phyloP scores from a whole-genome alignment of 306 rosid species.

The Cucurbita pepo region DNA sequence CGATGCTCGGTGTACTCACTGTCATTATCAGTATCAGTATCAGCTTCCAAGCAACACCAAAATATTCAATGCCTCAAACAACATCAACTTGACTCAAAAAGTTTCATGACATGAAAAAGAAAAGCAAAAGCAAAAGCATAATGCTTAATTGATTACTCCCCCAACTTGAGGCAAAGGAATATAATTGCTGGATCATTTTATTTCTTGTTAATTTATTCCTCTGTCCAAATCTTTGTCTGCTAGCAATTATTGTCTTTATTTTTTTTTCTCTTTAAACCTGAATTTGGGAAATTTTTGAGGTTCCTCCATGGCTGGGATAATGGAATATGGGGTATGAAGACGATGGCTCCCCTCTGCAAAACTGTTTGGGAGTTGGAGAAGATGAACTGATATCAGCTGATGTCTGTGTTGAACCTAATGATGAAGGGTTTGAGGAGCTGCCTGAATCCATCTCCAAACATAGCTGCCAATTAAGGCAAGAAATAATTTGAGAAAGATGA shows the following conservation, averaged over 20 bases:
- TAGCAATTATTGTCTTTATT: neutral
- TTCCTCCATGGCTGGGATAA: slow-evolving; percentile 9
- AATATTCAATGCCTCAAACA: neutral
- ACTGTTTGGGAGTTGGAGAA: slow-evolving; percentile 22
- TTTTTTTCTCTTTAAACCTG: neutral
- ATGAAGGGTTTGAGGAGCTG: slow-evolving; percentile 20
- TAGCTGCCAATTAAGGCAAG: slow-evolving; percentile 20
- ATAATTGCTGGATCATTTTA: neutral
- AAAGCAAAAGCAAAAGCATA: slow-evolving; percentile 2
- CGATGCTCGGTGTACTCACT: neutral
- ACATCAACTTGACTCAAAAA: slow-evolving; percentile 2
- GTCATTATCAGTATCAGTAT: neutral
- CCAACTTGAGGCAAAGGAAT: slow-evolving; percentile 6
- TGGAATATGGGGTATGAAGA: slow-evolving; percentile 48
- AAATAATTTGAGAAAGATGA: neutral
- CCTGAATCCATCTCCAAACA: slow-evolving; percentile 48
- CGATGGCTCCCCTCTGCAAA: slow-evolving; percentile 24
- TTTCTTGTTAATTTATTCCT: neutral
- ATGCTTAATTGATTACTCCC: neutral
- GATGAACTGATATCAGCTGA: slow-evolving; percentile 23
- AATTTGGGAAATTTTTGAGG: slow-evolving; percentile 8
- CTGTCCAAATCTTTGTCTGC: neutral
- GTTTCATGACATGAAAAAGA: neutral
- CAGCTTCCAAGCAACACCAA: neutral
- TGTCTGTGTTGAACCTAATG: slow-evolving; percentile 41